Base-by-base conservation (phyloP, 345 rosid species). In the Hirschfeldia incana region DNA sequence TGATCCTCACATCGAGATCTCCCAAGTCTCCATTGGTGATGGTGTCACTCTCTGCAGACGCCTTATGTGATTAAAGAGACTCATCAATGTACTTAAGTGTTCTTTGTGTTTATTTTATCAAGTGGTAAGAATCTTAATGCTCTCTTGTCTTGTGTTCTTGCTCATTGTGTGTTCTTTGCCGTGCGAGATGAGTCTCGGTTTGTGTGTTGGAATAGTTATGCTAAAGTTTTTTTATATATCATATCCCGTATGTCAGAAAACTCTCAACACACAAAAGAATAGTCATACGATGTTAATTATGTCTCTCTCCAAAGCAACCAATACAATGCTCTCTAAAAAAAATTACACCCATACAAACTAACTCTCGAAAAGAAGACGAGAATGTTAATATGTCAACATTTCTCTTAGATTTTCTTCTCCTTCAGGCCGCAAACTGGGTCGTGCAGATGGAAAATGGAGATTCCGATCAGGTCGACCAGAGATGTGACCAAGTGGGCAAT, bases 1-100 rank as follows among this genome's bases (percentile, higher is more conserved):
- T 4, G 96, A 92, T 80, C 68, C 78, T 60, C 89, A 88, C 4
- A 69, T 89, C 53, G 87, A 89, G 37, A 27, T 89, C 4, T 91
- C 87, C 30, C 88, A 80, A 44, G 86, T 85, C 58, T 85, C 93
- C 8, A 61, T 86, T 11, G 94, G 93, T 13, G 97, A 89, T 82
- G 94, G 94, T 71, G 82, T 88, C 69, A 87, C 91, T 5, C 87
- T 93, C 58, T 87, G 89, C 57, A 81, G 86, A 74, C 85, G 89
- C 67, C 61, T 81, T 49, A 60, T 72, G 6, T 80, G 79, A 79
- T 33, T 17, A 29, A n/a, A 57, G 30, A 66, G 8, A 6, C 17
- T 15, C 64, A 65, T n/a, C 28, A 65, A 64, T 33, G 46, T 39
- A 39, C 46, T 9, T 6, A 36, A 36, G 42, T 75, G 60, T 16